Evolutionary conservation across 805 yeast species (phyloP), one percentile per base, ranked within the genome.

Genomic region (Deakozyma indianensis): DNA sequence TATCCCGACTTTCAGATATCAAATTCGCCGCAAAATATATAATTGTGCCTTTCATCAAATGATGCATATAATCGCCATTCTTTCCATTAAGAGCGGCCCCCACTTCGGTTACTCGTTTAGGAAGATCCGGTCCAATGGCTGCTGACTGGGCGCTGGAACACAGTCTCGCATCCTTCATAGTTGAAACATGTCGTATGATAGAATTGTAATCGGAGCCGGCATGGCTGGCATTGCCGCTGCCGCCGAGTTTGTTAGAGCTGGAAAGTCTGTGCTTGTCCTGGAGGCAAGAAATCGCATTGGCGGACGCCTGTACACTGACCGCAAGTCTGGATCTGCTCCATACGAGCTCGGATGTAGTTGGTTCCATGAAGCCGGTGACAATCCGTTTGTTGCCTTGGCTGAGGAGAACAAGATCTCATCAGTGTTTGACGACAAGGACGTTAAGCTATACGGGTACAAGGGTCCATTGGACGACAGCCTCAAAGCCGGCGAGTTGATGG

Each of bases 211-310:
- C 21, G 65, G 65, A 9, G 65, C 61, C 16, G 65, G 65, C 18
- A 48, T 51, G 28, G 60, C 64, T 4, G 65, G 65, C 21, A 49
- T 61, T 18, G 43, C 57, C 40, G 62, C 62, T 25, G 62, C 64
- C 2, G 51, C 53, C 15, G 48, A 51, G 32, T 50, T 60, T 18
- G 49, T 51, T 23, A 46, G 41, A 28, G 43, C 42, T 3, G 55
- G 56, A 40, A 29, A 48, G 20, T 48, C 49, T 32, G 53, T 58
- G 24, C 41, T 59, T 2, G 43, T 60, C 4, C 45, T 54, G 15
- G 64, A 60, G 42, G 63, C 61, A 23, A 49, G 64, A n/a, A 56
- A 51, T 42, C 55, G 63, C 7, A 32, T 55, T 20, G 64, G 64
- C 16, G 64, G 64, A 18, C 55, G 59, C 18, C 44, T 56, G 22